Conservation (phyloP, 2,329 filamentous ascomycete species). For the Paecilomyces sp. region DNA sequence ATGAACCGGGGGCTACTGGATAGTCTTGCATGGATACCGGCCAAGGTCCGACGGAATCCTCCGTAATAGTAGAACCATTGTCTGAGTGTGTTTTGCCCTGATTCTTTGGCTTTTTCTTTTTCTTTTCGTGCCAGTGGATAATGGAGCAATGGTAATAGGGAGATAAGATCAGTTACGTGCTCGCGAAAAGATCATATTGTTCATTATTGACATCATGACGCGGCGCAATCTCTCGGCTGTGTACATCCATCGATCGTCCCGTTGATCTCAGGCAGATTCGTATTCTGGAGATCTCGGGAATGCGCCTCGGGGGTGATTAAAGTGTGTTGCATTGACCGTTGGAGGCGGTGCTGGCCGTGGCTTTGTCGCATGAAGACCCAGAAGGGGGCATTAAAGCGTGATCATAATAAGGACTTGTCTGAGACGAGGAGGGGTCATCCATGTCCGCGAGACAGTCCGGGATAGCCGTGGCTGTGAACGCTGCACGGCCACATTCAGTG, state of each 20-base stretch:
- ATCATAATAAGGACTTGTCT: not conserved
- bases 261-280: not conserved
- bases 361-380: not conserved
- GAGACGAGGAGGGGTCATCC: not conserved
- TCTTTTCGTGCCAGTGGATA: no score
- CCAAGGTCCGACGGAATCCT: not conserved
- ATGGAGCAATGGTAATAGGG: no score
- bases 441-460: not conserved
- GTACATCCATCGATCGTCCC: not conserved
- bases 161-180: not conserved
- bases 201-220: not conserved
- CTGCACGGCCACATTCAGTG: not conserved
- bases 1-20: not conserved
- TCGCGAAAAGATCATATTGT: not conserved
- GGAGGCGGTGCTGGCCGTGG: not conserved
- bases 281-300: not conserved
- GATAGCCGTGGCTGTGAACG: not conserved
- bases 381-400: not conserved
- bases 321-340: not conserved
- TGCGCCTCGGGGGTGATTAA: not conserved
- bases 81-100: not conserved
- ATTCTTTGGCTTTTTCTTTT: not conserved
- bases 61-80: not conserved
- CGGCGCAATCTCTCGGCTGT: not conserved
- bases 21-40: not conserved